Base-by-base conservation (phyloP, 1,139 yeast species). In the Kodamaea suecica region DNA sequence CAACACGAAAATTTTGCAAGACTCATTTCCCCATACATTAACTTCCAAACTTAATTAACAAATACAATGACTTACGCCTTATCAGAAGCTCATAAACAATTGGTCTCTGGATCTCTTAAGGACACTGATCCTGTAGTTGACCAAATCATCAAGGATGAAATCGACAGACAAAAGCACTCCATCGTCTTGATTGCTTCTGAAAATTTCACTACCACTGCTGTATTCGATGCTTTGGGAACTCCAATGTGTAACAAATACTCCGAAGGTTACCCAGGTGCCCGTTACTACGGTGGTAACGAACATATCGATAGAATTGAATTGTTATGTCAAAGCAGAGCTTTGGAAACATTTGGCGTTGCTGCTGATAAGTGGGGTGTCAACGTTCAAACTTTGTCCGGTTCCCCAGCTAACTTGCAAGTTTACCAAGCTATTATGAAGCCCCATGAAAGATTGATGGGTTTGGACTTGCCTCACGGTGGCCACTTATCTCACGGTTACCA, bases 401-500 rank as follows among this genome's bases (percentile, higher is more conserved):
- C 97, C 21, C 97, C 97, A 45, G 98, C 98, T 42, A 92, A 92
- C 69, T 78, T 92, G 61, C 94, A 92, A 63, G 96, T 87, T 32
- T 92, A 92, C 70, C 94, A 87, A 62, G 97, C 97, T 39, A 71
- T 90, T 49, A 80, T 90, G 82, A 87, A 84, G 62, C 95, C 94
- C 35, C 95, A 88, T 52, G 97, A 88, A 56, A 79, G 97, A 66
- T 73, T 90, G 61, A 90, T 90, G 97, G 97, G 97, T 55, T 78
- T 90, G 50, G 96, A 88, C 61, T 76, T 90, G 58, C 97, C 97
- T 49, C 97, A 90, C 56, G 97, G 98, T 57, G 97, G 98, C 53
- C 97, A 92, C 64, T 78, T 92, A 63, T 85, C 95, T 35, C 98
- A 92, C 66, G 98, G 98, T 57, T 92, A 92, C 72, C 97, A 92